Evolutionary conservation across 169 alveolate species (phyloP), one percentile per base, ranked within the genome.

Genomic region (Eimeria acervulina): DNA sequence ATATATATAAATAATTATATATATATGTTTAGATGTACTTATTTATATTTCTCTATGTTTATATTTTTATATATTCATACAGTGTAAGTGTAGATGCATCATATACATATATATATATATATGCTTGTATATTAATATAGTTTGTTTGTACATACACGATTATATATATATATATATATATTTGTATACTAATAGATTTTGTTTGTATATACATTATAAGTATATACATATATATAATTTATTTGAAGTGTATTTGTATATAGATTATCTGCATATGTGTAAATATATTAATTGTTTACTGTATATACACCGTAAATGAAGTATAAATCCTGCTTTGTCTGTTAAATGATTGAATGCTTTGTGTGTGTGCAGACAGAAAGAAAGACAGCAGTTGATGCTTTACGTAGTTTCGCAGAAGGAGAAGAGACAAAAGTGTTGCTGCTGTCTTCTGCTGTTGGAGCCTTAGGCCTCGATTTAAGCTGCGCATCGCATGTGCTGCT

Each of bases 401-500:
- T 95, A 38, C 26, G 63, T 31, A n/a, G 88, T 21, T 95, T 95
- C 55, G 72, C 36, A 51, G 91, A 74, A 31, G 96, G 85, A 40
- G 68, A 63, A 31, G 72, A 33, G 26, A 95, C 95, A 33, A 42
- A 44, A 31, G 95, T 89, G 21, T 91, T 95, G 38, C 88, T 95
- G 21, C 95, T 95, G n/a, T 80, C 95, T 19, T 52, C 95, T 19
- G 17, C 44, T 38, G 84, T 95, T 36, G 96, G 96, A 1, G 96
- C 96, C 44, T 95, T 84, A 59, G 96, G 96, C 17, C 88, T 95
- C 3, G 96, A 95, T 85, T 66, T 95, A 40, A 84, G 95, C 28
- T 95, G 96, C 61, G 96, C 96, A 2, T 68, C 95, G 15, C 96
- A 95, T n/a, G 83, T 95, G 7, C 91, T 95, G 12, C 52, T 95